These are phyloP conservation scores for Basidiobolus meristosporus DNA, from an alignment of 371 early-diverging fungal species.

Conservation along the genomic window DNA sequence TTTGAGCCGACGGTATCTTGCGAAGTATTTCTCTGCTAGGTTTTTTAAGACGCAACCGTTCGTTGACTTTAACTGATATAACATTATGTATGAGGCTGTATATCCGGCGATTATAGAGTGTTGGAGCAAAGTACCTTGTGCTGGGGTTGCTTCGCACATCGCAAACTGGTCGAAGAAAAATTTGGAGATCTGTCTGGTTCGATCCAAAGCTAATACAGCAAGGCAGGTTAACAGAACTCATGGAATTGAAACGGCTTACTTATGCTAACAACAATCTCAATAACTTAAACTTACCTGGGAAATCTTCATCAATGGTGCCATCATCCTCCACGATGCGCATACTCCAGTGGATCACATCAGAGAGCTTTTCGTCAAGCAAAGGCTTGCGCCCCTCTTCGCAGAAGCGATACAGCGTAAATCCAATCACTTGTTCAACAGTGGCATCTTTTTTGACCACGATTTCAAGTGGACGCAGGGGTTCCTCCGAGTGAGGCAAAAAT, in stretches of 20 bases:
- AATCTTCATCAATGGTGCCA: conserved; percentile 87
- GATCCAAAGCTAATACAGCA: conserved; percentile 47
- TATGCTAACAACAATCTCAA: not conserved
- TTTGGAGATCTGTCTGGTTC: conserved; percentile 61
- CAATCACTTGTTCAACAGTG: conserved; percentile 82
- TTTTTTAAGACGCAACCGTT: not conserved
- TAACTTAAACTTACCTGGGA: conserved; percentile 46
- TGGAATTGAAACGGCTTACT: not conserved
- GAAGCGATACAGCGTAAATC: conserved; percentile 66
- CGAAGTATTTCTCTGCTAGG: not conserved
- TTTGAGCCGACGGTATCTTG: too few relatives aligned
- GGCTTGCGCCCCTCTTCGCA: conserved; percentile 43
- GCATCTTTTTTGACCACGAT: conserved; percentile 66
- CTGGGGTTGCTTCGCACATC: conserved; percentile 54
- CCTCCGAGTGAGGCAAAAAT: conserved; percentile 28
- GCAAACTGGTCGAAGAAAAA: conserved; percentile 85
- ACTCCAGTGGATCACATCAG: conserved; percentile 60
- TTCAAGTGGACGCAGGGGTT: conserved; percentile 29
- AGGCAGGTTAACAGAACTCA: not conserved
- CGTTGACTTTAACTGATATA: not conserved
- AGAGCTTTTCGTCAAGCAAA: conserved; percentile 29
- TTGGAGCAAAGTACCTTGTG: conserved; percentile 28
- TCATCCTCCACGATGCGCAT: conserved; percentile 87
- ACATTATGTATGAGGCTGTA: not conserved
- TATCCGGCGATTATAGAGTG: not conserved